A percentile compares a stretch with the other conserved stretches of the same genome.
phyloP scores from a whole-genome alignment of 2,329 filamentous ascomycete species.

The Aspergillus sp. region DNA sequence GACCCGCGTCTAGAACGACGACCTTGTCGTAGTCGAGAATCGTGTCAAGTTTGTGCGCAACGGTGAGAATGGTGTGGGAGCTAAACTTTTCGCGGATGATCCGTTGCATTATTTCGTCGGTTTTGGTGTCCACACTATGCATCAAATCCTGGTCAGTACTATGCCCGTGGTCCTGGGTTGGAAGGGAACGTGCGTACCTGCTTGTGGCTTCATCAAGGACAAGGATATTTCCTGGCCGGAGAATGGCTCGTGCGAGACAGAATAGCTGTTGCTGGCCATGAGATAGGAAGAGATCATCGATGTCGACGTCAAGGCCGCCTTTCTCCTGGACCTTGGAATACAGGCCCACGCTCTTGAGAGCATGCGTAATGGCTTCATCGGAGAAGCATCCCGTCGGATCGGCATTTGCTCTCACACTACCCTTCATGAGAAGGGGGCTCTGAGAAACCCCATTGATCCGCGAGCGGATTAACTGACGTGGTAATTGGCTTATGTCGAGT shows the following conservation, averaged over 20 bases:
- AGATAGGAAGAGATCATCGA: slow-evolving; percentile 54
- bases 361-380: slow-evolving; percentile 39
- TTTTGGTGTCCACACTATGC: slow-evolving; percentile 57
- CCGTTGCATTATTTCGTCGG: slow-evolving; percentile 59
- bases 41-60: slow-evolving; percentile 57
- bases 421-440: slow-evolving; percentile 46
- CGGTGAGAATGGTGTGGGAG: slow-evolving; percentile 60
- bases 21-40: slow-evolving; percentile 45
- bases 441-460: slow-evolving; percentile 48
- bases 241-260: slow-evolving; percentile 61
- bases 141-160: slow-evolving; percentile 13
- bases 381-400: slow-evolving; percentile 38
- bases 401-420: slow-evolving; percentile 42
- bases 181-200: slow-evolving; percentile 15
- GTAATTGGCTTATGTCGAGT: slow-evolving; percentile 42
- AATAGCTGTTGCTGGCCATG: slow-evolving; percentile 67
- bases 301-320: slow-evolving; percentile 43
- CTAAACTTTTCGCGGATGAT: slow-evolving; percentile 57
- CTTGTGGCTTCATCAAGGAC: slow-evolving; percentile 46
- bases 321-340: slow-evolving; percentile 40
- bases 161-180: slow-evolving; percentile 12
- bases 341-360: slow-evolving; percentile 42
- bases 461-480: slow-evolving; percentile 42
- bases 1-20: slow-evolving; percentile 39
- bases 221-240: slow-evolving; percentile 49